Conservation (phyloP, 192 early-diverging fungal genomes). For the Entomortierella parvispora region DNA sequence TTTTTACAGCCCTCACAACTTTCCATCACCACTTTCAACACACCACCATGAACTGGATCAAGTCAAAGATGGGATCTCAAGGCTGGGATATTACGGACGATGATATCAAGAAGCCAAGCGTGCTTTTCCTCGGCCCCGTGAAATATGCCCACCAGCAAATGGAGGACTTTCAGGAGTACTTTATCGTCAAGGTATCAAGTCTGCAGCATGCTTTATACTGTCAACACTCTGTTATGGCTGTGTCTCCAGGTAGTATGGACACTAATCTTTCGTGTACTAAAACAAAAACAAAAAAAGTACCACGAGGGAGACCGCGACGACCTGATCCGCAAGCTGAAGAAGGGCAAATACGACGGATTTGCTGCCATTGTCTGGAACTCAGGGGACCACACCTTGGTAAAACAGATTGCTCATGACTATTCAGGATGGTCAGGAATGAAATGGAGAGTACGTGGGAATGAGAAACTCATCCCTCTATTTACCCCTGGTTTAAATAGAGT, state of each 20-base stretch:
- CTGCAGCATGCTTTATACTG: not conserved
- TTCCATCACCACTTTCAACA: not conserved
- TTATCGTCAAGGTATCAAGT: conserved; percentile 35
- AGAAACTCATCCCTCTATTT: not conserved
- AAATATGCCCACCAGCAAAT: conserved; percentile 31
- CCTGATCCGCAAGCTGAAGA: conserved; percentile 26
- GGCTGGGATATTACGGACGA: conserved; percentile 48
- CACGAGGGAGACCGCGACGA: conserved; percentile 30
- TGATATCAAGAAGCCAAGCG: conserved; percentile 47
- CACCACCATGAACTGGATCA: conserved; percentile 46
- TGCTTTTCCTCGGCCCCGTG: conserved; percentile 34
- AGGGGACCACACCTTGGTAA: too few relatives aligned
- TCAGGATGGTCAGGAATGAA: too few relatives aligned
- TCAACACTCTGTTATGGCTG: not conserved
- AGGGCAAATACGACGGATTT: conserved; percentile 47
- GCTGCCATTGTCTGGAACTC: conserved; percentile 35
- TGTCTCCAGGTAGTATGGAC: not conserved
- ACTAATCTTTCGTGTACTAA: not conserved
- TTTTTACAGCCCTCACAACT: not conserved
- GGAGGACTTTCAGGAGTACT: conserved; percentile 50
- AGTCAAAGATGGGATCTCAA: conserved; percentile 51
- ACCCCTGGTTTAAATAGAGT: not conserved
- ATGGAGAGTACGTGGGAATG: not conserved
- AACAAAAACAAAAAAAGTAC: conserved; percentile 1
- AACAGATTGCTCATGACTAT: too few relatives aligned